These are phyloP conservation scores for Ceratocystis cacaofunesta DNA, from an alignment of 2,329 filamentous ascomycete species.

Conservation along the genomic window DNA sequence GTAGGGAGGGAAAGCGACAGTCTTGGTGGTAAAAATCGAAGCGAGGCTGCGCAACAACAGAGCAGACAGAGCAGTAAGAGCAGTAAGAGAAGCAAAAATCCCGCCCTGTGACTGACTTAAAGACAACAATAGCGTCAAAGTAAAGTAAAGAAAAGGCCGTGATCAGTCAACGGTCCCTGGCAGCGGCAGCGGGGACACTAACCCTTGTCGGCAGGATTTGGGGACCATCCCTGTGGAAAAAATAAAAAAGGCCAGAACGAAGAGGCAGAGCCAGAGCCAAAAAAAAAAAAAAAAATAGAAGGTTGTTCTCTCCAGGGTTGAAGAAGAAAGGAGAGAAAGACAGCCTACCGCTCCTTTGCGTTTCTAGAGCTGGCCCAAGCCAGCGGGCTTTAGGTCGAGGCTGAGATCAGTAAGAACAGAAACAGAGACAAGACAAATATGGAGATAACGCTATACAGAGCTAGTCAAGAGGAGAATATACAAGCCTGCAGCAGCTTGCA, in stretches of 20 bases:
- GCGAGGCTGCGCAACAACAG: not conserved
- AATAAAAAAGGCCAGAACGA: not conserved
- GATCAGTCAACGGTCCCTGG: constrained; percentile 12
- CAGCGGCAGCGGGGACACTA: constrained; percentile 12
- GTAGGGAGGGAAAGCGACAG: not conserved
- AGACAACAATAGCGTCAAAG: not conserved
- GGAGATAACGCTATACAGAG: not conserved
- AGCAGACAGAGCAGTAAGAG: not conserved
- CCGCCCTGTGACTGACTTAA: not conserved
- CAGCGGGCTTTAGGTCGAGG: no score
- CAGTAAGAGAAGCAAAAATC: not conserved
- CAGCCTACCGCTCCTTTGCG: no score
- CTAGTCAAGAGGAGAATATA: not conserved
- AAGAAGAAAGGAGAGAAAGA: no score
- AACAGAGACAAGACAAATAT: no score
- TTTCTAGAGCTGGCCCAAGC: no score
- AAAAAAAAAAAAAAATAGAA: not conserved
- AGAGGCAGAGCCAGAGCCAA: not conserved
- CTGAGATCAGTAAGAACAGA: no score
- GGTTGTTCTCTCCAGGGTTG: not conserved
- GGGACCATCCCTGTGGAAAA: not conserved
- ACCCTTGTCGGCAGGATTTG: constrained; percentile 11
- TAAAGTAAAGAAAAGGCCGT: constrained; percentile 1
- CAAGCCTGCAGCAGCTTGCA: not conserved
- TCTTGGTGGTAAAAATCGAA: not conserved